A percentile compares a stretch with the other conserved stretches of the same genome.
Evolutionary conservation across 495 filamentous ascomycete genomes (phyloP).

Genomic region (Platismatia glauca): DNA sequence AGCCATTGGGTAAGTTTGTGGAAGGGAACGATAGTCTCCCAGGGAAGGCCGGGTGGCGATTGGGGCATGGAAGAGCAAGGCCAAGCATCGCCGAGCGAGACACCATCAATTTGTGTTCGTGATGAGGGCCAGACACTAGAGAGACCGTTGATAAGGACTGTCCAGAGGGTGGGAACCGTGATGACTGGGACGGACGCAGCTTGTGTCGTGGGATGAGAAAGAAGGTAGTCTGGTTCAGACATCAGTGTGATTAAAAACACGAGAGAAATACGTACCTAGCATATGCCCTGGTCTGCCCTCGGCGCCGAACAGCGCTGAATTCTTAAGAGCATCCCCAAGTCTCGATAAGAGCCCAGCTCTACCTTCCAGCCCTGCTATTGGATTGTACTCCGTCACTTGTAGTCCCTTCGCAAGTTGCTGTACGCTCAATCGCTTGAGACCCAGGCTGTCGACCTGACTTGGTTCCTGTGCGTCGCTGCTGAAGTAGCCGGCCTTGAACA

Average conservation of each 20-base stretch:
- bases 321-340: constrained; percentile 67
- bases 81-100: constrained; percentile 92
- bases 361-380: constrained; percentile 81
- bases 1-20: constrained; percentile 74
- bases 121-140: constrained; percentile 82
- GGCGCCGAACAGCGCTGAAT: constrained; percentile 76
- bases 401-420: constrained; percentile 69
- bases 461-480: constrained; percentile 73
- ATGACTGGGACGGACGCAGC: constrained; percentile 82
- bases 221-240: constrained; percentile 62
- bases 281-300: constrained; percentile 87
- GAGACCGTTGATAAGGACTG: constrained; percentile 78
- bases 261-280: constrained; percentile 55
- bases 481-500: constrained; percentile 95
- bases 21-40: constrained; percentile 90
- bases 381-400: constrained; percentile 73
- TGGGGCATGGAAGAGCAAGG: constrained; percentile 72
- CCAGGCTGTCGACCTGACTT: constrained; percentile 80
- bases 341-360: constrained; percentile 71
- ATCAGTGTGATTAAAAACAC: constrained; percentile 14
- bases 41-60: constrained; percentile 61
- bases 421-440: constrained; percentile 64
- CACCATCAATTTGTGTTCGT: constrained; percentile 78
- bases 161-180: constrained; percentile 85
- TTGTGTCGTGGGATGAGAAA: constrained; percentile 82